A percentile compares a stretch with the other conserved stretches of the same genome.
Conservation (phyloP, 202 grass and related monocot genomes). For the Panicum hallii region DNA sequence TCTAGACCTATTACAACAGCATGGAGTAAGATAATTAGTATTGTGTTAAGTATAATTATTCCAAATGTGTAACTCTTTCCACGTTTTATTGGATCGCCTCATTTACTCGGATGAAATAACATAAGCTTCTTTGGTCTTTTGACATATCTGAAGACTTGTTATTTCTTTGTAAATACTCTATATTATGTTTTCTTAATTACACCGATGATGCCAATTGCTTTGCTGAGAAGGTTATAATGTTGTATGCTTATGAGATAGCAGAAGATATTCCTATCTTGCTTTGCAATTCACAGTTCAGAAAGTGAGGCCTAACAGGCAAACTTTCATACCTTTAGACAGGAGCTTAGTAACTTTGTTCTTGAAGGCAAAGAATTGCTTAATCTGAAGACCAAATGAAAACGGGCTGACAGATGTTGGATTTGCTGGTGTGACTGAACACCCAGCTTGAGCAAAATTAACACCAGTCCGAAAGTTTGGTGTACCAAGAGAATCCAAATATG, state of each 20-base stretch:
- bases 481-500: conserved; percentile 88
- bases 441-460: conserved; percentile 95
- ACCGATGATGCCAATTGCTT: conserved; percentile 22
- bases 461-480: conserved; percentile 77
- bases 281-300: conserved; percentile 37
- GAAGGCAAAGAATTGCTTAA: conserved; percentile 89
- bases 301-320: not conserved
- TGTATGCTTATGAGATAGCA: conserved; percentile 24
- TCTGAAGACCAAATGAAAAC: conserved; percentile 85
- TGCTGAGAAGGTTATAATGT: conserved; percentile 35
- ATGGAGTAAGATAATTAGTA: not conserved
- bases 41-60: conserved; percentile 7
- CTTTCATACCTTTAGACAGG: conserved; percentile 61
- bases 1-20: conserved; percentile 18
- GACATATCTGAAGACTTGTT: not conserved
- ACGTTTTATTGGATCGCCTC: not conserved
- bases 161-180: conserved; percentile 7
- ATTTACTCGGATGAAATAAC: not conserved
- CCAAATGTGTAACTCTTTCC: not conserved
- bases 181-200: conserved; percentile 17
- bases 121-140: not conserved
- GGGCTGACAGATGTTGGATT: conserved; percentile 91
- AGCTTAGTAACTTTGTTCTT: conserved; percentile 81
- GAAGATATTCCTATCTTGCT: conserved; percentile 28
- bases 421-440: conserved; percentile 93